A percentile compares a stretch with the other conserved stretches of the same genome.
Conservation (phyloP, 2,329 filamentous ascomycete species). For the Neonectria faginata region DNA sequence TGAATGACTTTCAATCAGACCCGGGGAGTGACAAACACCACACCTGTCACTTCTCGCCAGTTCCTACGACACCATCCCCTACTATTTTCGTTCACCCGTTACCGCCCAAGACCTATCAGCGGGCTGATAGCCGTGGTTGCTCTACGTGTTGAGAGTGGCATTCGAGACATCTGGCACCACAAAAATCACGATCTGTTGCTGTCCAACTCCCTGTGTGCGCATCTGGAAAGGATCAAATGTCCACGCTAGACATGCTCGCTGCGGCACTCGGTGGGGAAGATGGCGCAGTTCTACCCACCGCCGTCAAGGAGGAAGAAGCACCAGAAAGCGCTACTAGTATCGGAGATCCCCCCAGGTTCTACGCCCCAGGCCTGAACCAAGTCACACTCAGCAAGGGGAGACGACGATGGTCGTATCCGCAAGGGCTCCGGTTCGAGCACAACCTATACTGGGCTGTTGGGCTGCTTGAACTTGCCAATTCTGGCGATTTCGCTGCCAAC, state of each 20-base stretch:
- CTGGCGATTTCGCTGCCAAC: constrained; percentile 68
- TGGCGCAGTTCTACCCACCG: background rate
- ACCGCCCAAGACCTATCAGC: background rate
- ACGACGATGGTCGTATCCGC: constrained; percentile 26
- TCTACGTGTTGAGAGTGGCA: too few species aligned
- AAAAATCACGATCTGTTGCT: too few species aligned
- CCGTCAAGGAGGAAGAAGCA: background rate
- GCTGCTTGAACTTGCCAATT: constrained; percentile 67
- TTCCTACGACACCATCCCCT: background rate
- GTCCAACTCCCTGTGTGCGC: background rate
- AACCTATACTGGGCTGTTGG: constrained; percentile 54
- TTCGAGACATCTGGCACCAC: background rate
- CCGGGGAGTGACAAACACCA: constrained; percentile 10
- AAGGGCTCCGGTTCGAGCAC: constrained; percentile 42
- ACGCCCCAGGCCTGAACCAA: constrained; percentile 22
- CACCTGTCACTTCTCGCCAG: background rate
- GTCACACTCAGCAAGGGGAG: constrained; percentile 32
- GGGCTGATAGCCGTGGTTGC: background rate
- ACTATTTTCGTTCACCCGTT: background rate
- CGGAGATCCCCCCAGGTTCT: background rate
- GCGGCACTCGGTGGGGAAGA: background rate
- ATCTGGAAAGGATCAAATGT: background rate
- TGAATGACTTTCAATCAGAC: constrained; percentile 18
- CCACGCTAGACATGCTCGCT: background rate
- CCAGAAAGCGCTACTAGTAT: background rate